Evolutionary conservation across 768 basidiomycete species (phyloP).

Genomic region (Amanita subjunquillea): DNA sequence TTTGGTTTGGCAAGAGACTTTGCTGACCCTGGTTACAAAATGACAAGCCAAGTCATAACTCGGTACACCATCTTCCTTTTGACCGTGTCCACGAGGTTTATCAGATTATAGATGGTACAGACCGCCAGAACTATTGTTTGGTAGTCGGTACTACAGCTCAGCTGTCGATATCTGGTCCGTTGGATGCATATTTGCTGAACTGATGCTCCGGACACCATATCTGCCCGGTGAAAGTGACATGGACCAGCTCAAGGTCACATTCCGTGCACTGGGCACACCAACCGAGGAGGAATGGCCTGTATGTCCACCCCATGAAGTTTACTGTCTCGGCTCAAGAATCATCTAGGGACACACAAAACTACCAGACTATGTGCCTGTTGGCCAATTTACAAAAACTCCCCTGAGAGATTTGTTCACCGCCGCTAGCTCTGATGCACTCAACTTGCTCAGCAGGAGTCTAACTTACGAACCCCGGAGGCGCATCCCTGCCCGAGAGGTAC

Average conservation of each 20-base stretch:
- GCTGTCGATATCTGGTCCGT: slow-evolving; percentile 97
- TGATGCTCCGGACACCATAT: slow-evolving; percentile 94
- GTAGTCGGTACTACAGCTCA: slow-evolving; percentile 81
- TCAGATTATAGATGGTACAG: slow-evolving; percentile 81
- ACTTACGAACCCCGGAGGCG: slow-evolving; percentile 80
- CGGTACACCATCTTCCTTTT: slow-evolving; percentile 39
- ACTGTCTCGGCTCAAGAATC: not conserved
- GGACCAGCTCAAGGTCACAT: slow-evolving; percentile 92
- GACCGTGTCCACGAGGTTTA: slow-evolving; percentile 1
- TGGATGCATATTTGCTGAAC: slow-evolving; percentile 95
- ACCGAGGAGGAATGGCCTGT: slow-evolving; percentile 98
- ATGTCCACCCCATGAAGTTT: slow-evolving; percentile 15
- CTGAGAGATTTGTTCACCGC: slow-evolving; percentile 87
- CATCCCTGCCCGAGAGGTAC: slow-evolving; percentile 68
- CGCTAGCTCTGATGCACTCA: slow-evolving; percentile 76
- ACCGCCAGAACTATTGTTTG: slow-evolving; percentile 90
- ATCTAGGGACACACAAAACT: slow-evolving; percentile 79
- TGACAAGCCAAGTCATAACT: slow-evolving; percentile 98
- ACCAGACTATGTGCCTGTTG: slow-evolving; percentile 82
- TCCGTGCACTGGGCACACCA: slow-evolving; percentile 90
- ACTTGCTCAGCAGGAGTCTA: slow-evolving; percentile 71
- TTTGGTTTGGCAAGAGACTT: slow-evolving; percentile 97
- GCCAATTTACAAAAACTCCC: slow-evolving; percentile 75
- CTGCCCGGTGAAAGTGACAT: slow-evolving; percentile 93
- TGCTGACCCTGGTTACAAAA: slow-evolving; percentile 89